phyloP scores from a whole-genome alignment of 371 early-diverging fungal genomes.

The Chytridiales sp. region DNA sequence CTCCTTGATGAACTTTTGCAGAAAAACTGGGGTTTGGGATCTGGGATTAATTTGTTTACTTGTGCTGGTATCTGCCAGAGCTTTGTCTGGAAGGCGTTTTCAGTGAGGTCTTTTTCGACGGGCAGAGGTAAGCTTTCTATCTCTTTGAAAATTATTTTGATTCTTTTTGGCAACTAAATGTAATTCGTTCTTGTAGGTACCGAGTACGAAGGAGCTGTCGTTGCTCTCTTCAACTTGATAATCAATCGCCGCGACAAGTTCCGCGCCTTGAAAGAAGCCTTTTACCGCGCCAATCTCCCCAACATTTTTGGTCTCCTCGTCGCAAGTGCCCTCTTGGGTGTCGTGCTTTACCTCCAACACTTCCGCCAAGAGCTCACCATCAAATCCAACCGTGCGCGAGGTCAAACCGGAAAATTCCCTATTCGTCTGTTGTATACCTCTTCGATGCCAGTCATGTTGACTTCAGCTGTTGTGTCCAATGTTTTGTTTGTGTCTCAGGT shows the following conservation, averaged over 20 bases:
- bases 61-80: constrained; percentile 99
- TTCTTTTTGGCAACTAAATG: background rate
- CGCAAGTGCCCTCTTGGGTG: constrained; percentile 86
- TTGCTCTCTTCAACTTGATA: constrained; percentile 93
- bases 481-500: constrained; percentile 95
- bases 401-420: constrained; percentile 95
- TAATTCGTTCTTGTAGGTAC: constrained; percentile 55
- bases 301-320: constrained; percentile 92
- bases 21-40: constrained; percentile 99
- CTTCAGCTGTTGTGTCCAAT: constrained; percentile 94
- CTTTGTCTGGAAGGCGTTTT: constrained; percentile 98
- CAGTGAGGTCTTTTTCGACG: constrained; percentile 93
- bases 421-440: constrained; percentile 99
- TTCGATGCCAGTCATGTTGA: constrained; percentile 99
- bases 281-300: constrained; percentile 95
- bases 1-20: constrained; percentile 99
- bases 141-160: background rate
- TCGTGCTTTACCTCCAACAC: constrained; percentile 98
- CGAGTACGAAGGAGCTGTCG: constrained; percentile 98
- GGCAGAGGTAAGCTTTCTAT: constrained; percentile 78
- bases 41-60: constrained; percentile 99
- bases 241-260: constrained; percentile 96
- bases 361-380: constrained; percentile 98
- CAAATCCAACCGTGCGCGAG: constrained; percentile 93
- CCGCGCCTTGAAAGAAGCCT: constrained; percentile 96